Evolutionary conservation across 176 grass and related monocot genomes (phyloP).

Genomic region (Lolium multiflorum): DNA sequence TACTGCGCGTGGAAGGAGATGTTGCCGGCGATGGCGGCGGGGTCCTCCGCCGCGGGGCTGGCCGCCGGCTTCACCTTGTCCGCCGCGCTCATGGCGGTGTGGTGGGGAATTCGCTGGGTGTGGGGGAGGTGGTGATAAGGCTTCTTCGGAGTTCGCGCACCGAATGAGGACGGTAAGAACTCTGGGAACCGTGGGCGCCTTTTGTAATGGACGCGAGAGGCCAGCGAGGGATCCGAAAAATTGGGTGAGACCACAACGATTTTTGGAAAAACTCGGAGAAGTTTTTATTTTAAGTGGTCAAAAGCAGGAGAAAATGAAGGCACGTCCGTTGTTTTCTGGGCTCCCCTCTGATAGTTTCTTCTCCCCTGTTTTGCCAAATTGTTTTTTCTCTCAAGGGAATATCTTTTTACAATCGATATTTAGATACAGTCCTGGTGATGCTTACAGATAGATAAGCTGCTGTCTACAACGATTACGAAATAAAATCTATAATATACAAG

Average conservation of each 20-base stretch:
- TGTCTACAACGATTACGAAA: too few species aligned
- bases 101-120: constrained; percentile 26
- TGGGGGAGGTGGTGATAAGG: constrained; percentile 26
- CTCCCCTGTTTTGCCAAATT: neutral
- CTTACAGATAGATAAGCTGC: too few species aligned
- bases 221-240: constrained; percentile 53
- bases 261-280: constrained; percentile 42
- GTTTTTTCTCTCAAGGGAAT: too few species aligned
- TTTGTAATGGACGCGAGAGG: constrained; percentile 20
- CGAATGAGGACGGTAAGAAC: constrained; percentile 23
- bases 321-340: constrained; percentile 18
- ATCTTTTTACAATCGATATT: too few species aligned
- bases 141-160: constrained; percentile 36
- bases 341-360: neutral
- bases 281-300: constrained; percentile 26
- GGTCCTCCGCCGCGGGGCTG: constrained; percentile 62
- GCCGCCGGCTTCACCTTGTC: constrained; percentile 70
- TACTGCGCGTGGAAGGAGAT: constrained; percentile 80
- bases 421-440: too few species aligned
- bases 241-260: constrained; percentile 27
- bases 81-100: constrained; percentile 47
- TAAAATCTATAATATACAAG: too few species aligned
- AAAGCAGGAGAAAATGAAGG: constrained; percentile 41
- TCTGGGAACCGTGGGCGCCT: constrained; percentile 12
- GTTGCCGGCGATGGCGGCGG: constrained; percentile 78